A percentile compares a stretch with the other conserved stretches of the same genome.
phyloP scores from a whole-genome alignment of 1,139 yeast genomes.

The Blastobotrys apis region DNA sequence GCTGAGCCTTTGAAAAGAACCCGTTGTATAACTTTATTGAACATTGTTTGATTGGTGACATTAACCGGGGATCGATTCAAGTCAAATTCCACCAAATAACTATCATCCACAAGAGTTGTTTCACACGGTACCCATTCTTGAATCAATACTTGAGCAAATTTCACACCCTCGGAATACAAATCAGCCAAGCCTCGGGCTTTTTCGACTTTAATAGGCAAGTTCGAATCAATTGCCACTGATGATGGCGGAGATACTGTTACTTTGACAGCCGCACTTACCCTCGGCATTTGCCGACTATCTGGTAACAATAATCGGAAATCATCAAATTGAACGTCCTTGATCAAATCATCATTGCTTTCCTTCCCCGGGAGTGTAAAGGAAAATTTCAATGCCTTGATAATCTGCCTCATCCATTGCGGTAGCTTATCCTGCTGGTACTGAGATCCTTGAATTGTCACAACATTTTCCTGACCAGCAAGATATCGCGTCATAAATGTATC shows the following conservation, averaged over 20 bases:
- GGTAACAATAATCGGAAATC: conserved; percentile 24
- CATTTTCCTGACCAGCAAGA: conserved; percentile 22
- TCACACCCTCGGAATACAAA: conserved; percentile 25
- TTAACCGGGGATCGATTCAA: conserved; percentile 32
- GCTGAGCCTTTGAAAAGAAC: conserved; percentile 30
- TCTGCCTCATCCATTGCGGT: conserved; percentile 23
- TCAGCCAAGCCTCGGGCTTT: conserved; percentile 32
- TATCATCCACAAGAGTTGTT: conserved; percentile 23
- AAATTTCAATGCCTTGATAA: conserved; percentile 17
- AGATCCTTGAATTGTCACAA: conserved; percentile 20
- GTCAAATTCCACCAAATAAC: conserved; percentile 27
- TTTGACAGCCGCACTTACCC: conserved; percentile 25
- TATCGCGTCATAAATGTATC: conserved; percentile 24
- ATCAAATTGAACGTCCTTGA: conserved; percentile 23
- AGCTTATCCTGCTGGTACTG: conserved; percentile 13
- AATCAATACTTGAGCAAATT: conserved; percentile 32
- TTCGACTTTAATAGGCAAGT: conserved; percentile 18
- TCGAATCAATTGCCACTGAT: conserved; percentile 18
- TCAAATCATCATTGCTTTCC: conserved; percentile 21
- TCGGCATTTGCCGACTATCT: conserved; percentile 20
- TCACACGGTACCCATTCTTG: conserved; percentile 35
- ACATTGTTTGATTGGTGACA: conserved; percentile 30
- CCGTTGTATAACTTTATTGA: conserved; percentile 29
- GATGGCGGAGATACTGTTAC: conserved; percentile 24
- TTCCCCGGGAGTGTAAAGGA: conserved; percentile 21